Evolutionary conservation across 176 grass and related monocot genomes (phyloP).

Genomic region (Luzula sylvatica): DNA sequence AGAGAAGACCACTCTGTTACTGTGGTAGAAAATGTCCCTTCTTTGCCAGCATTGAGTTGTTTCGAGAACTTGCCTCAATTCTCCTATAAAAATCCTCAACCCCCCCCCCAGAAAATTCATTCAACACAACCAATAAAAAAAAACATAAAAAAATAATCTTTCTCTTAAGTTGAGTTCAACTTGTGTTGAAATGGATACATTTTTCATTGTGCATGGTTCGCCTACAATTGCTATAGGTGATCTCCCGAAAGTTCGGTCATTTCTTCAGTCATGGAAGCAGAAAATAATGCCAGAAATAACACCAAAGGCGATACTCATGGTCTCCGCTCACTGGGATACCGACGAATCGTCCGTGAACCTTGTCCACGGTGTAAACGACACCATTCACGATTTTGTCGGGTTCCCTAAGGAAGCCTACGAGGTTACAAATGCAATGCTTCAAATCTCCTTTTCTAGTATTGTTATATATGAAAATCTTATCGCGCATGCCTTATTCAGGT

Average conservation of each 20-base stretch:
- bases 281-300: slow-evolving; percentile 4
- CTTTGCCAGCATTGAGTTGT: too few relatives aligned
- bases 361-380: slow-evolving; percentile 35
- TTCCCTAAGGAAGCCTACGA: slow-evolving; percentile 68
- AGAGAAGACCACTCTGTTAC: too few relatives aligned
- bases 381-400: slow-evolving; percentile 61
- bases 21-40: too few relatives aligned
- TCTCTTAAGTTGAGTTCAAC: neutral
- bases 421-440: slow-evolving; percentile 21
- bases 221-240: slow-evolving; percentile 24
- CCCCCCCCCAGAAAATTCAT: neutral
- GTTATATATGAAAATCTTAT: too few relatives aligned
- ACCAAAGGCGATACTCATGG: slow-evolving; percentile 59
- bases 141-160: neutral
- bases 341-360: slow-evolving; percentile 35
- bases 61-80: too few relatives aligned
- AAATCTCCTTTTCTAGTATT: neutral
- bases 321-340: slow-evolving; percentile 81
- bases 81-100: neutral
- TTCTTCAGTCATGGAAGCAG: slow-evolving; percentile 22
- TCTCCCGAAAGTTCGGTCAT: neutral
- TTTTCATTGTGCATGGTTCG: slow-evolving; percentile 28
- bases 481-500: slow-evolving; percentile 40
- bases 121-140: neutral
- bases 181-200: slow-evolving; percentile 20